Evolutionary conservation across 805 yeast genomes (phyloP), one percentile per base, ranked within the genome.

Genomic region (Schwanniomyces yamadae): DNA sequence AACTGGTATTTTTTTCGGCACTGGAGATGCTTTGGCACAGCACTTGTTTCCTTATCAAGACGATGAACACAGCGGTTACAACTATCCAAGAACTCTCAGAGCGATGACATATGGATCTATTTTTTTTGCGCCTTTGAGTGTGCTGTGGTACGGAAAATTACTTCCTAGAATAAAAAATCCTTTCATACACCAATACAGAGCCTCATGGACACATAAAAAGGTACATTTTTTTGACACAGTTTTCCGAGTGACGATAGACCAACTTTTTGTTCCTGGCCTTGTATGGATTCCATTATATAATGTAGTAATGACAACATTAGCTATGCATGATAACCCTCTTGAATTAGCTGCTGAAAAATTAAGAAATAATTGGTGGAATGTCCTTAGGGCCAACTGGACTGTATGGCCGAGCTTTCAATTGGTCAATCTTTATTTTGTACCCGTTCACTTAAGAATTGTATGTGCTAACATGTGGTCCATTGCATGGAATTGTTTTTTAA

Each of bases 1-100:
- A 34, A 76, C 82, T 1, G 82, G 83, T 17, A 22, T 63, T 28
- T 51, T 67, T 10, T 59, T 73, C 35, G 66, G 79, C 4, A 37
- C 46, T 13, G 73, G 75, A 4, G 76, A 71, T 41, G 54, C 51
- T 21, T 46, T 69, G 31, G 76, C 75, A 2, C 72, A 69, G 44
- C 47, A 47, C 17, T 49, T 61, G 14, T 61, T 66, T 37, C 72
- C 71, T 5, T 62, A 57, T 40, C 52, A 48, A 34, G 55, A 49
- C 6, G 38, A 40, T 8, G 49, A 46, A 1, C 23, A 31, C 21
- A 25, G 55, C 1, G 48, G 43, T 4, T 60, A 41, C 38, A 58
- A 62, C 39, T 45, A 39, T 23, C 49, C 50, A 23, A 47, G 73
- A 33, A 63, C 67, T 3, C 24, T 50, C 19, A 52, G 73, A 28